phyloP scores from a whole-genome alignment of 805 yeast species.

The Sugiyamaella mastotermitis region DNA sequence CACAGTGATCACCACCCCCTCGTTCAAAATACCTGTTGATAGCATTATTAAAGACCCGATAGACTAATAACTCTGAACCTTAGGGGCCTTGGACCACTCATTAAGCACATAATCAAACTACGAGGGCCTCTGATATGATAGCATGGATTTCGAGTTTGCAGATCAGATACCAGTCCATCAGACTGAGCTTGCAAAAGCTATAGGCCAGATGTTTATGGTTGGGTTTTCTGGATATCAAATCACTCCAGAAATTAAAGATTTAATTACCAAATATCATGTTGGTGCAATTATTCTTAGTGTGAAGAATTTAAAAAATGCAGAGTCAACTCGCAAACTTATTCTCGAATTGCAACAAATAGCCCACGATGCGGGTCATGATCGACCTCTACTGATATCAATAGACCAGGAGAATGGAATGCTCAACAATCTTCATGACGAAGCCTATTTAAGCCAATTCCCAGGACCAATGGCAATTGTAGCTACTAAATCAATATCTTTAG shows the following conservation, averaged over 20 bases:
- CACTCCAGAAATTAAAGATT: slow-evolving; percentile 45
- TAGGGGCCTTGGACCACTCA: too few relatives aligned
- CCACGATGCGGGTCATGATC: slow-evolving; percentile 40
- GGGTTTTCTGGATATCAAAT: slow-evolving; percentile 55
- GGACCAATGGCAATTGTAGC: slow-evolving; percentile 63
- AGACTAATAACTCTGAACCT: too few relatives aligned
- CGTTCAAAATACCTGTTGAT: too few relatives aligned
- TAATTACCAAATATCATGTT: slow-evolving; percentile 46
- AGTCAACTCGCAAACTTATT: slow-evolving; percentile 45
- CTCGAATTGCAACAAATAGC: slow-evolving; percentile 52
- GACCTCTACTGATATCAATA: slow-evolving; percentile 51
- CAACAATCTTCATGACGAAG: slow-evolving; percentile 50
- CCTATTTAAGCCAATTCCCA: slow-evolving; percentile 50
- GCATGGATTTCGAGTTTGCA: slow-evolving; percentile 15
- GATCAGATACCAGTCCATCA: slow-evolving; percentile 9
- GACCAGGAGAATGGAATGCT: slow-evolving; percentile 64
- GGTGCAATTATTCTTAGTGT: slow-evolving; percentile 47
- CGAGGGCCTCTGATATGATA: slow-evolving; percentile 4
- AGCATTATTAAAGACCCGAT: too few relatives aligned
- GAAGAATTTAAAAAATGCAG: slow-evolving; percentile 44
- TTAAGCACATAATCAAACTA: too few relatives aligned
- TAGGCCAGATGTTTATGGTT: slow-evolving; percentile 52
- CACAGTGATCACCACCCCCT: too few relatives aligned
- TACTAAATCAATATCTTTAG: slow-evolving; percentile 43
- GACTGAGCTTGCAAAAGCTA: slow-evolving; percentile 15